Percentiles rank a stretch among this genome's conserved stretches.
phyloP scores from a whole-genome alignment of 208 protist genomes.

The Acanthamoeba sp. region DNA sequence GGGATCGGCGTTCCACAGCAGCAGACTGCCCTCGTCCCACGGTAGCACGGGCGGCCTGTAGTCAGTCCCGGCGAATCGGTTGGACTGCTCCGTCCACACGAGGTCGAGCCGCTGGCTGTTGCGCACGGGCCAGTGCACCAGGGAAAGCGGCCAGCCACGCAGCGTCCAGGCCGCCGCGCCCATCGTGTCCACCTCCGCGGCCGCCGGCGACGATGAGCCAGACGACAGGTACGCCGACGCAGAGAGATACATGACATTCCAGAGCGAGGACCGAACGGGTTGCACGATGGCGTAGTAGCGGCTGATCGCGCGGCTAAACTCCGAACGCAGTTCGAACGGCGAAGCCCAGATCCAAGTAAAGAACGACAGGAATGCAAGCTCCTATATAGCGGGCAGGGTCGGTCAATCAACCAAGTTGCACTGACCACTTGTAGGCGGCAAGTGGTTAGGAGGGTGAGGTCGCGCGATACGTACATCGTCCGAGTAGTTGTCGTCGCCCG shows the following conservation, averaged over 20 bases:
- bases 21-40: conserved; percentile 68
- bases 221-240: background rate
- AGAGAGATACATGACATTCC: conserved; percentile 15
- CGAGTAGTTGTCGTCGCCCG: conserved; percentile 74
- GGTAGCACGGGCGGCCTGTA: conserved; percentile 70
- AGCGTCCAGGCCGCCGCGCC: conserved; percentile 58
- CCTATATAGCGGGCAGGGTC: too few species aligned
- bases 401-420: too few species aligned
- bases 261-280: conserved; percentile 16
- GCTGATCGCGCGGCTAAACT: background rate
- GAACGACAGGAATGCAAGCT: conserved; percentile 43
- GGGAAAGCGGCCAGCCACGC: conserved; percentile 35
- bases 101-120: conserved; percentile 76
- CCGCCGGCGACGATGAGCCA: background rate
- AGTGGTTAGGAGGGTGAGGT: too few species aligned
- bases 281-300: conserved; percentile 58
- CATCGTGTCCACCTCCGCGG: background rate
- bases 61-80: conserved; percentile 26
- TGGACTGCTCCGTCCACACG: background rate
- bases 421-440: too few species aligned
- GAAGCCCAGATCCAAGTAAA: conserved; percentile 40
- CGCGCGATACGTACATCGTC: conserved; percentile 53
- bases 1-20: conserved; percentile 75
- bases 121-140: conserved; percentile 78
- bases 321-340: background rate